Percentiles rank a stretch among this genome's conserved stretches.
These are phyloP conservation scores for Taxillus chinensis DNA, from an alignment of 164 flowering plant species.

Conservation along the genomic window DNA sequence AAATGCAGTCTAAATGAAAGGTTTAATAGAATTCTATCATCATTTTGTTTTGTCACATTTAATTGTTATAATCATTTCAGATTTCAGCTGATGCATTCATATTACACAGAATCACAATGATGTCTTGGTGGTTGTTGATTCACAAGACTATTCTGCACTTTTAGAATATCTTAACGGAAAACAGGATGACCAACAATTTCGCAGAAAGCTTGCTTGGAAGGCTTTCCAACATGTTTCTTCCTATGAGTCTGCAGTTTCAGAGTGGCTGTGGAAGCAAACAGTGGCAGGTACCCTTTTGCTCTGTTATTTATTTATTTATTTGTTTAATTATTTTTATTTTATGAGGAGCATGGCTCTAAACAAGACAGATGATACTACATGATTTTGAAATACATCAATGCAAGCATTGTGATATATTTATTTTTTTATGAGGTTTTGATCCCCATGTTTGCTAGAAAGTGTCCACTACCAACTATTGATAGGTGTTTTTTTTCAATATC, in stretches of 20 bases:
- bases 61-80: background rate
- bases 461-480: too few relatives aligned
- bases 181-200: slow-evolving; percentile 50
- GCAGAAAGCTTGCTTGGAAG: slow-evolving; percentile 91
- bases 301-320: background rate
- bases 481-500: too few relatives aligned
- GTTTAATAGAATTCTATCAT: too few relatives aligned
- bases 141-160: slow-evolving; percentile 67
- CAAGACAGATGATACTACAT: too few relatives aligned
- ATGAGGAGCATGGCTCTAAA: too few relatives aligned
- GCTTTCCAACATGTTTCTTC: slow-evolving; percentile 96
- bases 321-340: too few relatives aligned
- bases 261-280: slow-evolving; percentile 94
- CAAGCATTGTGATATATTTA: too few relatives aligned
- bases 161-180: slow-evolving; percentile 58
- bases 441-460: too few relatives aligned
- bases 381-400: too few relatives aligned
- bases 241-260: slow-evolving; percentile 97
- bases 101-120: slow-evolving; percentile 86
- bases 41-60: background rate
- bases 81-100: background rate
- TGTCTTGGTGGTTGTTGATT: slow-evolving; percentile 87
- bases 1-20: too few relatives aligned
- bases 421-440: too few relatives aligned
- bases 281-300: slow-evolving; percentile 35